Evolutionary conservation across 2,329 filamentous ascomycete genomes (phyloP).

Genomic region (Talaromyces rugulosus): DNA sequence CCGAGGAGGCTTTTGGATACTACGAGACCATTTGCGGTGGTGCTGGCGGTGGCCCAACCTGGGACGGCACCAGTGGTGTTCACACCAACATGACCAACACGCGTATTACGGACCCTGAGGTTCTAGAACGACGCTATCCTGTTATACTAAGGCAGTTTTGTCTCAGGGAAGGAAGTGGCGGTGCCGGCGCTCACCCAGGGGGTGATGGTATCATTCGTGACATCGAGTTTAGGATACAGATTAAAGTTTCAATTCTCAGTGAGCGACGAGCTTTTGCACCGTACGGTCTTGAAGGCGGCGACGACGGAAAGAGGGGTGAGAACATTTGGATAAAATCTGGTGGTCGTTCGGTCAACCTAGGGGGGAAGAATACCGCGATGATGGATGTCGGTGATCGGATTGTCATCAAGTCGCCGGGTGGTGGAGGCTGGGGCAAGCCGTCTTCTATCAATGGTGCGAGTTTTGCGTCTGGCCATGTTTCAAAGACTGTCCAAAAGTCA

Average conservation of each 20-base stretch:
- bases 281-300: conserved; percentile 23
- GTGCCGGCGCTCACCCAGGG: neutral
- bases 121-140: conserved; percentile 1
- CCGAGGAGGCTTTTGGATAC: conserved; percentile 10
- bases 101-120: conserved; percentile 6
- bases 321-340: conserved; percentile 18
- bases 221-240: neutral
- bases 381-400: conserved; percentile 21
- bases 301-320: conserved; percentile 15
- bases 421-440: conserved; percentile 19
- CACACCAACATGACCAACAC: conserved; percentile 10
- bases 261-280: conserved; percentile 20
- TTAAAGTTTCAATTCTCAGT: conserved; percentile 15
- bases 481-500: neutral
- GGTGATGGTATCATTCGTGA: conserved; percentile 8
- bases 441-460: neutral
- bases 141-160: conserved; percentile 5
- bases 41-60: conserved; percentile 1
- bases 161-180: neutral
- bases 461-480: neutral
- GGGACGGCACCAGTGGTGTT: conserved; percentile 7
- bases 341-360: conserved; percentile 18
- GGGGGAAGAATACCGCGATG: conserved; percentile 20
- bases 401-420: conserved; percentile 21
- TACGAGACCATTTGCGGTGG: conserved; percentile 12